A percentile compares a stretch with the other conserved stretches of the same genome.
These are phyloP conservation scores for Tylopilus sp. DNA, from an alignment of 1,284 basidiomycete species.

Conservation along the genomic window DNA sequence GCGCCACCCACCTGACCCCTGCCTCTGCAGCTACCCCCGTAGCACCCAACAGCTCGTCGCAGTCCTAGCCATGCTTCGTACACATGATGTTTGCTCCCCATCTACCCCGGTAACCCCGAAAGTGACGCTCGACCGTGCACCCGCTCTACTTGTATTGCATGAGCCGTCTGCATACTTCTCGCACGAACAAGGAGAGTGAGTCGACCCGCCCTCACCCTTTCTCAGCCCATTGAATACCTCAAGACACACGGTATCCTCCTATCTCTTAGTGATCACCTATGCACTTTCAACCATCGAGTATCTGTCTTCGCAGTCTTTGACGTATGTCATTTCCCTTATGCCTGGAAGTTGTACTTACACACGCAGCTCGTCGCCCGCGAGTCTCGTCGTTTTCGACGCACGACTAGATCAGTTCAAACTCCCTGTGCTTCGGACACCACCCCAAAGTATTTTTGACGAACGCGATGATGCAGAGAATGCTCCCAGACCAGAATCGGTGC, in stretches of 20 bases:
- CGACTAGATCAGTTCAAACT: constrained; percentile 51
- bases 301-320: constrained; percentile 20
- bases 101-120: constrained; percentile 28
- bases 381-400: constrained; percentile 60
- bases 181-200: constrained; percentile 31
- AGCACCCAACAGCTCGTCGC: constrained; percentile 55
- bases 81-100: constrained; percentile 26
- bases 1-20: constrained; percentile 11
- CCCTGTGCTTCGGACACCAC: constrained; percentile 44
- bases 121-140: constrained; percentile 43
- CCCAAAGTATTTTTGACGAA: constrained; percentile 14
- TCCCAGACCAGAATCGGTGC: constrained; percentile 29
- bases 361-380: constrained; percentile 21
- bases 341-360: constrained; percentile 5
- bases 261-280: constrained; percentile 32
- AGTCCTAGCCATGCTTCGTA: constrained; percentile 51
- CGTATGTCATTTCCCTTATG: constrained; percentile 14
- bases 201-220: neutral
- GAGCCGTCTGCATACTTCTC: constrained; percentile 63
- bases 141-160: constrained; percentile 57
- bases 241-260: constrained; percentile 35
- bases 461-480: constrained; percentile 23
- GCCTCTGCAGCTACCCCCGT: constrained; percentile 56
- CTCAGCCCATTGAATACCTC: constrained; percentile 2
- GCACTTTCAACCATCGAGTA: constrained; percentile 30